Evolutionary conservation across 805 yeast genomes (phyloP).

Genomic region (Lipomyces japonicus): DNA sequence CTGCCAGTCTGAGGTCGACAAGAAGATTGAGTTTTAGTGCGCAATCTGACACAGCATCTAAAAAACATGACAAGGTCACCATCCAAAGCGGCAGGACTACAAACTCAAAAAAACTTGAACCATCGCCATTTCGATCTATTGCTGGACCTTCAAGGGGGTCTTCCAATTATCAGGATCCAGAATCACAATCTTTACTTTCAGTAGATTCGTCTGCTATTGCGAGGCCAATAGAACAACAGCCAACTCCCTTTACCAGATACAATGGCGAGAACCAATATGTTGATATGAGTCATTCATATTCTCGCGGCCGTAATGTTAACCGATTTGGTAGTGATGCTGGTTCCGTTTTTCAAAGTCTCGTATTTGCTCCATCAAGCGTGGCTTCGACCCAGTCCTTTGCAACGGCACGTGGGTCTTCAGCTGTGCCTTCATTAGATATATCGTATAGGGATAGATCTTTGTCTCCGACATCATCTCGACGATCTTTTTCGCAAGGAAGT

Average conservation of each 20-base stretch:
- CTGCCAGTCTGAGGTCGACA: not conserved
- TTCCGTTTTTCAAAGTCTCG: not conserved
- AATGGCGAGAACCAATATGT: not conserved
- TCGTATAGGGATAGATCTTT: not conserved
- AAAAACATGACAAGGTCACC: not conserved
- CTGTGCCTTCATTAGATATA: constrained; percentile 8
- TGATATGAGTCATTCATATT: constrained; percentile 4
- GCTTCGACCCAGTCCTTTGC: constrained; percentile 24
- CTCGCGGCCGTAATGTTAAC: constrained; percentile 18
- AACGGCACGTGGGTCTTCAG: constrained; percentile 24
- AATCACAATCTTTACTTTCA: constrained; percentile 9
- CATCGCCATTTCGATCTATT: not conserved
- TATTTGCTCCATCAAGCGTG: constrained; percentile 27
- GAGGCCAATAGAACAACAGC: constrained; percentile 8
- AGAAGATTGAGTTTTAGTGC: not conserved
- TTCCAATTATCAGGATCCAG: constrained; percentile 18
- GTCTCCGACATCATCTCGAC: constrained; percentile 1
- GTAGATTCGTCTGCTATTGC: not conserved
- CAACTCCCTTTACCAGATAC: constrained; percentile 18
- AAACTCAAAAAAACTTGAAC: not conserved
- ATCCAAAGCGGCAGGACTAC: not conserved
- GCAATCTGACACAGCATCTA: not conserved
- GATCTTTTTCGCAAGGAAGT: constrained; percentile 13
- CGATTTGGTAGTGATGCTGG: constrained; percentile 3
- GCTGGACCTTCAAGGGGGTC: constrained; percentile 4